These are phyloP conservation scores for Candida nitratophila DNA, from an alignment of 805 yeast genomes.

Conservation along the genomic window DNA sequence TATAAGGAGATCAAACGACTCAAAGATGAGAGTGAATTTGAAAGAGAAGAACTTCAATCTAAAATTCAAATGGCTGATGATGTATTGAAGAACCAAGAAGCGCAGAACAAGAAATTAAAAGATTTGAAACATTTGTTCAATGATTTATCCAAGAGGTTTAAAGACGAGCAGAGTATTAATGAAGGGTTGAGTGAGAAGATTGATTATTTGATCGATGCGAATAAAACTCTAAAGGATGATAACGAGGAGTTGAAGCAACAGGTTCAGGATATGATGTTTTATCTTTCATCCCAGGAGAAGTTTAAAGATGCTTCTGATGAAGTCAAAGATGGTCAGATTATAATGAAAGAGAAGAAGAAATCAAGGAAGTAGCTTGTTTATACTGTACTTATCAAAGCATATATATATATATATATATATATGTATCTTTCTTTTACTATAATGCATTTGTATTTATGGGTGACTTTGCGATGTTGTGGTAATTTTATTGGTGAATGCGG, in stretches of 20 bases:
- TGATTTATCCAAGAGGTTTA: slow-evolving; percentile 21
- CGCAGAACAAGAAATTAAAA: slow-evolving; percentile 12
- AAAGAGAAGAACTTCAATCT: slow-evolving; percentile 9
- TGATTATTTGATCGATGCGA: slow-evolving; percentile 26
- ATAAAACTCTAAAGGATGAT: slow-evolving; percentile 27
- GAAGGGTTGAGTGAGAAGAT: slow-evolving; percentile 34
- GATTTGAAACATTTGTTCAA: slow-evolving; percentile 10
- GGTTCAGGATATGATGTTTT: slow-evolving; percentile 74
- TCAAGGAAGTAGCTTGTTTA: slow-evolving; percentile 3
- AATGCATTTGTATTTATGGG: too few relatives aligned
- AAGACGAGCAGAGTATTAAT: slow-evolving; percentile 42
- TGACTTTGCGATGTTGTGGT: too few relatives aligned
- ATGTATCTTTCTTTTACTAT: too few relatives aligned
- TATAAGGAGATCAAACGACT: slow-evolving; percentile 19
- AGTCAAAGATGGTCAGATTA: slow-evolving; percentile 61
- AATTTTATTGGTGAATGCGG: too few relatives aligned
- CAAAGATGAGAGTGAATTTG: slow-evolving; percentile 18
- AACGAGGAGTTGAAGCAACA: slow-evolving; percentile 53
- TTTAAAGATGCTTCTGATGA: slow-evolving; percentile 66
- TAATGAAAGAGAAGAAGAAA: slow-evolving; percentile 26
- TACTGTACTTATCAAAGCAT: too few relatives aligned
- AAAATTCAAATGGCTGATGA: slow-evolving; percentile 8
- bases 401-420: too few relatives aligned
- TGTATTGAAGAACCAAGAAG: slow-evolving; percentile 5
- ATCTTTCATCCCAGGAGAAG: slow-evolving; percentile 64